Conservation (phyloP, 768 basidiomycete species). For the Kwoniella sp. region DNA sequence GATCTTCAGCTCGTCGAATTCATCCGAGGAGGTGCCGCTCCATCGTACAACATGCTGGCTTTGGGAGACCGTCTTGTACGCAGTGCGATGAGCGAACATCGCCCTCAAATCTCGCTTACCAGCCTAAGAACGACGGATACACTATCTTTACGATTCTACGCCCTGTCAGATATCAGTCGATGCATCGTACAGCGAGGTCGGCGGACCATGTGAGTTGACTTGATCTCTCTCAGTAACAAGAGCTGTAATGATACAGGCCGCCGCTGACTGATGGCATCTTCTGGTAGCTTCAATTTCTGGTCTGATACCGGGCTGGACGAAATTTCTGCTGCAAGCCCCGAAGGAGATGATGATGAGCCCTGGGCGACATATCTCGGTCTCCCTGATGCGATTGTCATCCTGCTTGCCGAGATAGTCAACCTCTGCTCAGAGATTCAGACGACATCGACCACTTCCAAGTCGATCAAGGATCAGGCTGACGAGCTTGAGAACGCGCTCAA, state of each 20-base stretch:
- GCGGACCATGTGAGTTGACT: constrained; percentile 29
- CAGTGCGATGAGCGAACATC: constrained; percentile 13
- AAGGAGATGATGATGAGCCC: constrained; percentile 22
- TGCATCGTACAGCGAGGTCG: constrained; percentile 31
- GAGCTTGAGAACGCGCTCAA: constrained; percentile 24
- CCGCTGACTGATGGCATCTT: too few relatives aligned
- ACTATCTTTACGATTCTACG: constrained; percentile 31
- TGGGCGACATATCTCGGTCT: constrained; percentile 37
- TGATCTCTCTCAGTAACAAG: too few relatives aligned
- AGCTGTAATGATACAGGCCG: too few relatives aligned
- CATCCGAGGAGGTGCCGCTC: constrained; percentile 33
- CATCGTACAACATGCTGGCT: constrained; percentile 35
- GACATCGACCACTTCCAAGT: neutral
- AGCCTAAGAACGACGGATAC: constrained; percentile 17
- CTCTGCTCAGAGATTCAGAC: constrained; percentile 24
- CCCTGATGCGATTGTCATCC: constrained; percentile 30
- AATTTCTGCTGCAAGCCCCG: neutral
- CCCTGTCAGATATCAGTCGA: constrained; percentile 31
- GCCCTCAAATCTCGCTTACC: constrained; percentile 17
- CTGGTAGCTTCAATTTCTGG: constrained; percentile 29
- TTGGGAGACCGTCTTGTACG: constrained; percentile 28
- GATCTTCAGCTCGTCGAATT: constrained; percentile 34
- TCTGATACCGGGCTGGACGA: constrained; percentile 4
- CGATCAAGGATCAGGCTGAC: constrained; percentile 27
- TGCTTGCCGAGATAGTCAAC: constrained; percentile 33